These are phyloP conservation scores for Mycena rosella DNA, from an alignment of 768 basidiomycete genomes.

Conservation along the genomic window DNA sequence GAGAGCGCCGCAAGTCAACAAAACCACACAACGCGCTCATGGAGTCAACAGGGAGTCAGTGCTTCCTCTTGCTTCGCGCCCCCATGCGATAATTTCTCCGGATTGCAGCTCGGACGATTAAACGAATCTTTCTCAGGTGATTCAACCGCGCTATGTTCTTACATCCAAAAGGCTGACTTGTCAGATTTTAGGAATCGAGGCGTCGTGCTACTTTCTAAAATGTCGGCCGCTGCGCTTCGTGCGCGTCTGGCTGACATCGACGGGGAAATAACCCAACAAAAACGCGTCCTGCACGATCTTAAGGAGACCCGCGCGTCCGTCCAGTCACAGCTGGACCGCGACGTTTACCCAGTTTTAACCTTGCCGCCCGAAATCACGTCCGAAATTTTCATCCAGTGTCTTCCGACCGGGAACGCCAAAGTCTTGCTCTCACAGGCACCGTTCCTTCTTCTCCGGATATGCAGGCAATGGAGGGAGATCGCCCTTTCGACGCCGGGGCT, in stretches of 20 bases:
- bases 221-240: not conserved
- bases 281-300: not conserved
- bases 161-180: not conserved
- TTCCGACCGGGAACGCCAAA: not conserved
- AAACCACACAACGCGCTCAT: conserved; percentile 4
- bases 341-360: not conserved
- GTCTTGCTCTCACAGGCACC: not conserved
- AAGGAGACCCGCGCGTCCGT: not conserved
- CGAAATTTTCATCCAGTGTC: conserved; percentile 8
- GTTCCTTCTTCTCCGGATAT: conserved; percentile 10
- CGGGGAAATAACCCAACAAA: not conserved
- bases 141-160: too few species aligned
- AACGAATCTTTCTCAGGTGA: not conserved
- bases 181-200: not conserved
- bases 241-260: not conserved
- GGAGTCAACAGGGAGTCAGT: too few species aligned
- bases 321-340: not conserved
- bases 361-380: conserved; percentile 13
- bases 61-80: too few species aligned
- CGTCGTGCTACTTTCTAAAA: not conserved
- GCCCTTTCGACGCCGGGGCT: conserved; percentile 18
- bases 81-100: not conserved
- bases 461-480: conserved; percentile 20
- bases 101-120: too few species aligned
- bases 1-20: too few species aligned